These are phyloP conservation scores for Reticulascus tulasneorum DNA, from an alignment of 2,329 filamentous ascomycete genomes.

Conservation along the genomic window DNA sequence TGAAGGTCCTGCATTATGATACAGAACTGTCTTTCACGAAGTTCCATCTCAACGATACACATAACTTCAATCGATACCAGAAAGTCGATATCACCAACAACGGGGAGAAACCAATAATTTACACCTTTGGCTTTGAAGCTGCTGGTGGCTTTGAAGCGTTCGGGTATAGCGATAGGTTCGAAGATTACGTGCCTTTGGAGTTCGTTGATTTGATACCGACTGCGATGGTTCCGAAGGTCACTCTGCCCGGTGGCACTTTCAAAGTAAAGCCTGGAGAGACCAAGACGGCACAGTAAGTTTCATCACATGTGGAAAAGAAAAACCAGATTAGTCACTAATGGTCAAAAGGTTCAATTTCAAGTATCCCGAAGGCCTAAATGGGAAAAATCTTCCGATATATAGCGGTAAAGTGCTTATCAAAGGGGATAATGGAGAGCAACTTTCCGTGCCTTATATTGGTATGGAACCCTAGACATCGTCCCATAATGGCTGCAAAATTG, in stretches of 20 bases:
- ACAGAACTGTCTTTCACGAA: constrained; percentile 33
- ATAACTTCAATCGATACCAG: constrained; percentile 26
- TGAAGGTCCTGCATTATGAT: constrained; percentile 33
- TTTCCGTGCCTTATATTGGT: constrained; percentile 28
- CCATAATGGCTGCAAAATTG: too few relatives aligned
- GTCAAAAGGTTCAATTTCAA: constrained; percentile 10
- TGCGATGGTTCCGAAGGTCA: constrained; percentile 4
- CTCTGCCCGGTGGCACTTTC: constrained; percentile 1
- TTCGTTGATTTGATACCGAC: constrained; percentile 7
- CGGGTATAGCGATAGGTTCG: constrained; percentile 1
- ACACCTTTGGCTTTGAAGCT: constrained; percentile 22
- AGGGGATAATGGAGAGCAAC: constrained; percentile 26
- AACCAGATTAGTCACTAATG: background rate
- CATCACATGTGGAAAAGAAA: too few relatives aligned
- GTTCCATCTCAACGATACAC: constrained; percentile 40
- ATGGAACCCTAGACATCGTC: too few relatives aligned
- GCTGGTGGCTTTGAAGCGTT: constrained; percentile 32
- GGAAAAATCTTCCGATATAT: constrained; percentile 26
- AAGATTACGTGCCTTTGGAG: too few relatives aligned
- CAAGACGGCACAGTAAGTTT: constrained; percentile 1
- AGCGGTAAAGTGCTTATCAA: constrained; percentile 29
- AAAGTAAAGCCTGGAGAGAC: constrained; percentile 8
- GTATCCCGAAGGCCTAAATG: constrained; percentile 10
- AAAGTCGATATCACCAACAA: constrained; percentile 29
- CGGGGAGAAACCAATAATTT: constrained; percentile 27